These are phyloP conservation scores for Talinum fruticosum DNA, from an alignment of 148 eudicot genomes.

Conservation along the genomic window DNA sequence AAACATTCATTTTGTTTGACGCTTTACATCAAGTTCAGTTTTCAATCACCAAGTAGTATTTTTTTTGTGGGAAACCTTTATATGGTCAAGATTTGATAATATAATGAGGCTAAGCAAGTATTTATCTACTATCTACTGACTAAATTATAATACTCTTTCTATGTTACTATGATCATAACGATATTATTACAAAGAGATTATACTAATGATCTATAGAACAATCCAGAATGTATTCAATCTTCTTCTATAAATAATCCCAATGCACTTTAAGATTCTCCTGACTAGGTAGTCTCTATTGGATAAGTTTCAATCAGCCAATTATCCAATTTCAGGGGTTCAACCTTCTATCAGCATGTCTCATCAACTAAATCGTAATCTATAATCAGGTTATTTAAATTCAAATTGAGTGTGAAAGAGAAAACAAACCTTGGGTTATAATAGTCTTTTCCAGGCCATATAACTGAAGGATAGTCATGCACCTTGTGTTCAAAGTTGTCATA, in stretches of 20 bases:
- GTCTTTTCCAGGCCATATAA: constrained; percentile 92
- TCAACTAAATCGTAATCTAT: neutral
- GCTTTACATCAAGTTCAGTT: neutral
- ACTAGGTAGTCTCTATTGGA: neutral
- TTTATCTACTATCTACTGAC: neutral
- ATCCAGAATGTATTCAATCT: neutral
- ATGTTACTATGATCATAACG: neutral
- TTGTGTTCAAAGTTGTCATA: constrained; percentile 78
- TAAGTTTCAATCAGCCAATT: neutral
- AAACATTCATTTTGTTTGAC: neutral
- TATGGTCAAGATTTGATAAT: neutral
- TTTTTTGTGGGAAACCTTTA: neutral
- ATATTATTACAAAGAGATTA: neutral
- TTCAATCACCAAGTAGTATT: neutral
- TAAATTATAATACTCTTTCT: too few species aligned
- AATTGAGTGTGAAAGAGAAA: neutral
- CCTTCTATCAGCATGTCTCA: neutral
- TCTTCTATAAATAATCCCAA: neutral
- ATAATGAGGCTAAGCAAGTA: neutral
- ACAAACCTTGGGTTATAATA: constrained; percentile 87
- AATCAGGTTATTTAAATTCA: neutral
- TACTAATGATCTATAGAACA: neutral
- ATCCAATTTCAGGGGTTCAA: neutral
- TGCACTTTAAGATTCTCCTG: neutral
- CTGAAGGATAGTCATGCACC: constrained; percentile 70